Evolutionary conservation across 352 stramenopile species (phyloP).

Genomic region (Phytophthora constricta): DNA sequence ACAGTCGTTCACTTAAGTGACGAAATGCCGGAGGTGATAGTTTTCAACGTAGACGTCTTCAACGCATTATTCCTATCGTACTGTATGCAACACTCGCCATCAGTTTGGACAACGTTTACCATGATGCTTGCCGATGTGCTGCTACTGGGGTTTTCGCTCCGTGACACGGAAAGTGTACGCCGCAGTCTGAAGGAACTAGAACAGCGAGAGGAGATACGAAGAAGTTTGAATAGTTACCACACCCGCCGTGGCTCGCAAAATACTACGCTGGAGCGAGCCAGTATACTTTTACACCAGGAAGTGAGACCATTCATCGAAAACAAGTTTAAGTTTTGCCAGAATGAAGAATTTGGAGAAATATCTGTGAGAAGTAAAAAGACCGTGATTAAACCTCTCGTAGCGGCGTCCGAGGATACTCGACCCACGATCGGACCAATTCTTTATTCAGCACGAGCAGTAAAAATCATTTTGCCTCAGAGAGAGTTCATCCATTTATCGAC

Average conservation of each 20-base stretch:
- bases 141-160: conserved; percentile 17
- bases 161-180: not conserved
- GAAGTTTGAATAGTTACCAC: not conserved
- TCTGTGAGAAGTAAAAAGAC: too few species aligned
- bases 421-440: too few species aligned
- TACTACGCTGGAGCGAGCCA: not conserved
- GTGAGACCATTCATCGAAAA: not conserved
- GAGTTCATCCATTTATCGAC: too few species aligned
- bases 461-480: too few species aligned
- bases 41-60: conserved; percentile 34
- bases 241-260: not conserved
- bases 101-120: conserved; percentile 19
- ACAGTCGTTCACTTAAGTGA: conserved; percentile 21
- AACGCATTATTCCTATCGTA: conserved; percentile 29
- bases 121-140: conserved; percentile 24
- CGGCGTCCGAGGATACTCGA: too few species aligned
- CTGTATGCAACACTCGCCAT: conserved; percentile 35
- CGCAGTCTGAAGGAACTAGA: conserved; percentile 2
- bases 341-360: too few species aligned
- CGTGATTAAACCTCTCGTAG: too few species aligned
- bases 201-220: not conserved
- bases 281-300: not conserved
- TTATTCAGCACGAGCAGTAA: too few species aligned
- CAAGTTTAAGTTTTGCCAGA: not conserved
- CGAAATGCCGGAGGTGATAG: conserved; percentile 25